Conservation (phyloP, 768 basidiomycete species). For the Boletus reticuloceps region DNA sequence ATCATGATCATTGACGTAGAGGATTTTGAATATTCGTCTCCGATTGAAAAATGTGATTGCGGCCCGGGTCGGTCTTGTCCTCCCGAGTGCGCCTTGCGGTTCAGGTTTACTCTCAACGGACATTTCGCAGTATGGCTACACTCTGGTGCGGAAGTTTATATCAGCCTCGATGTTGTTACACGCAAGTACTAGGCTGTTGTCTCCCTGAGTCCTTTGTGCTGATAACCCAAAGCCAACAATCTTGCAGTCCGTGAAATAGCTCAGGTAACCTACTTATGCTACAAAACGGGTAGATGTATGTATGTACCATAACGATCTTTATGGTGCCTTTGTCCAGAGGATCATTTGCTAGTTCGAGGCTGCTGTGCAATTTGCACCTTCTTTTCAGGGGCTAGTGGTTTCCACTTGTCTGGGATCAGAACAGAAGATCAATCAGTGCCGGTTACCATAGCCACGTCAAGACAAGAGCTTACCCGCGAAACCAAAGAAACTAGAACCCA, state of each 20-base stretch:
- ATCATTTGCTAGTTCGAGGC: constrained; percentile 6
- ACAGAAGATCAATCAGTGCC: not conserved
- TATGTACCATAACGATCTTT: not conserved
- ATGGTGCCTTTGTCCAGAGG: not conserved
- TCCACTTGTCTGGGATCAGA: constrained; percentile 24
- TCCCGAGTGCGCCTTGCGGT: no score
- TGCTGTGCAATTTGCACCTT: constrained; percentile 19
- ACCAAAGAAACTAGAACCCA: constrained; percentile 17
- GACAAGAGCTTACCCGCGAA: constrained; percentile 19
- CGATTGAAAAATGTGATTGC: no score
- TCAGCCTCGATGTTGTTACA: no score
- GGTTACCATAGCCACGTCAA: not conserved
- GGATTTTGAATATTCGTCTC: no score
- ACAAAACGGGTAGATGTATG: not conserved
- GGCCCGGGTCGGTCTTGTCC: no score
- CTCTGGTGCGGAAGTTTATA: no score
- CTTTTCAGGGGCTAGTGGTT: constrained; percentile 15
- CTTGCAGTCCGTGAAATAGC: not conserved
- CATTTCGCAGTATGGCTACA: no score
- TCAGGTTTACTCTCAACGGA: no score
- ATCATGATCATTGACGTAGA: no score
- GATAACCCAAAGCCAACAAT: no score
- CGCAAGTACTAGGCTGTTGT: no score
- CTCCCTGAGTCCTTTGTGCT: no score
- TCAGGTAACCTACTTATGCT: not conserved